Evolutionary conservation across 768 basidiomycete species (phyloP).

Genomic region (Gelatoporia subvermispora): DNA sequence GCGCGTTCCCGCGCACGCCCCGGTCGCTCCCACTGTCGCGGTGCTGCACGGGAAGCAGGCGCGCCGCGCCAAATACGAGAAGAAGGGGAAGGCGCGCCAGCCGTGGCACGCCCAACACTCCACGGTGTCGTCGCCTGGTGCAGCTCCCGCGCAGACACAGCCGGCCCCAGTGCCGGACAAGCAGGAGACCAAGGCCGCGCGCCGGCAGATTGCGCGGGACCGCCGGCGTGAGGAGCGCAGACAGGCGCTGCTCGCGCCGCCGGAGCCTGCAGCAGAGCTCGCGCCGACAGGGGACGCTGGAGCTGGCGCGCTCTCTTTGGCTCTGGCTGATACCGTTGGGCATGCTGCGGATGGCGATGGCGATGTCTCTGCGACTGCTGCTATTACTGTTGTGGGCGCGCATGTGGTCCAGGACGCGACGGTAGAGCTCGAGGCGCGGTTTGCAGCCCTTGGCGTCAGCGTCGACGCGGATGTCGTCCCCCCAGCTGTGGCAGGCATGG

Average conservation of each 20-base stretch:
- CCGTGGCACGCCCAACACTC: constrained; percentile 15
- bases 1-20: constrained; percentile 15
- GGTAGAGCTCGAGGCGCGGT: constrained; percentile 24
- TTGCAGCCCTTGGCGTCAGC: constrained; percentile 31
- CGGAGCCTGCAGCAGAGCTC: background rate
- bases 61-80: constrained; percentile 17
- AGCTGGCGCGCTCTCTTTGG: background rate
- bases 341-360: constrained; percentile 27
- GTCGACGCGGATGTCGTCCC: too few species aligned
- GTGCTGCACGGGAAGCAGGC: constrained; percentile 15
- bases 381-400: background rate
- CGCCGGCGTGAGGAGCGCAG: constrained; percentile 45
- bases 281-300: constrained; percentile 1
- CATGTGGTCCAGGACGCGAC: constrained; percentile 2
- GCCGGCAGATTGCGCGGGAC: constrained; percentile 45
- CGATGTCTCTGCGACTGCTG: background rate
- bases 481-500: constrained; percentile 3
- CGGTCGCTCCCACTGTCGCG: constrained; percentile 6
- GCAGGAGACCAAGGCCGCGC: constrained; percentile 28
- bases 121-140: background rate
- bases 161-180: constrained; percentile 6
- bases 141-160: background rate
- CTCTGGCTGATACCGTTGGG: constrained; percentile 25
- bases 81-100: constrained; percentile 19
- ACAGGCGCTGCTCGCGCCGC: constrained; percentile 14